These are phyloP conservation scores for Polytolypa hystricis DNA, from an alignment of 2,329 filamentous ascomycete species.

Conservation along the genomic window DNA sequence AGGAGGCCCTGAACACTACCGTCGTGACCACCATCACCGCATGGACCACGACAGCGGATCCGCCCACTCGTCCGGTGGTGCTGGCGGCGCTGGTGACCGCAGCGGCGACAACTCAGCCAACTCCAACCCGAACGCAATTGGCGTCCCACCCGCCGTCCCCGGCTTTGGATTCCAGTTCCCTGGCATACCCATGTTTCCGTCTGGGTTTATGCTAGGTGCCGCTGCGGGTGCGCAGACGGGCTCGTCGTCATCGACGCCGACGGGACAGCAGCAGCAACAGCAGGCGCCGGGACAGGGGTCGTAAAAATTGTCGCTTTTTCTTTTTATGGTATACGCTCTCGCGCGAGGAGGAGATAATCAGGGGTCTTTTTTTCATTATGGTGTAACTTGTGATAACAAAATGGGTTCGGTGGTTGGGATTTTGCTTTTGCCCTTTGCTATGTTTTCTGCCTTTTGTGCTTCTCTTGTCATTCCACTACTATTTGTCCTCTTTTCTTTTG, in stretches of 20 bases:
- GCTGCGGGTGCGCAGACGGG: slow-evolving; percentile 14
- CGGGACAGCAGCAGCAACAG: slow-evolving; percentile 1
- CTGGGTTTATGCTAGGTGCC: slow-evolving; percentile 37
- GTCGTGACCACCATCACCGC: slow-evolving; percentile 20
- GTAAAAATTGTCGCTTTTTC: slow-evolving; percentile 12
- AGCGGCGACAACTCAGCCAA: slow-evolving; percentile 19
- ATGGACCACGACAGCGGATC: slow-evolving; percentile 12
- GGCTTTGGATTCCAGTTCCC: slow-evolving; percentile 45
- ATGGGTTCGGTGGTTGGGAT: neutral
- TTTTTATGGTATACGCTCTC: slow-evolving; percentile 26
- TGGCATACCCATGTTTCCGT: slow-evolving; percentile 38
- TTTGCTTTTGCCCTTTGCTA: neutral
- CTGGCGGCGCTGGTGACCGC: slow-evolving; percentile 22
- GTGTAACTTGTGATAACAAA: neutral
- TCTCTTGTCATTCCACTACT: slow-evolving; percentile 4
- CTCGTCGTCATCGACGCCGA: neutral
- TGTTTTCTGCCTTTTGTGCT: slow-evolving; percentile 1
- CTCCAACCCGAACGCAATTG: slow-evolving; percentile 32
- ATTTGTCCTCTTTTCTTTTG: neutral
- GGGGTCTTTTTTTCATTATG: neutral
- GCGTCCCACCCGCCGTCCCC: slow-evolving; percentile 43
- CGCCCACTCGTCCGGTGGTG: slow-evolving; percentile 17
- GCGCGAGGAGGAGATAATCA: slow-evolving; percentile 24
- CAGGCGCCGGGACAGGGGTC: slow-evolving; percentile 6
- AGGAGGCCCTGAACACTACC: slow-evolving; percentile 20